These are phyloP conservation scores for Biancaea sappan DNA, from an alignment of 306 rosid species.

Conservation along the genomic window DNA sequence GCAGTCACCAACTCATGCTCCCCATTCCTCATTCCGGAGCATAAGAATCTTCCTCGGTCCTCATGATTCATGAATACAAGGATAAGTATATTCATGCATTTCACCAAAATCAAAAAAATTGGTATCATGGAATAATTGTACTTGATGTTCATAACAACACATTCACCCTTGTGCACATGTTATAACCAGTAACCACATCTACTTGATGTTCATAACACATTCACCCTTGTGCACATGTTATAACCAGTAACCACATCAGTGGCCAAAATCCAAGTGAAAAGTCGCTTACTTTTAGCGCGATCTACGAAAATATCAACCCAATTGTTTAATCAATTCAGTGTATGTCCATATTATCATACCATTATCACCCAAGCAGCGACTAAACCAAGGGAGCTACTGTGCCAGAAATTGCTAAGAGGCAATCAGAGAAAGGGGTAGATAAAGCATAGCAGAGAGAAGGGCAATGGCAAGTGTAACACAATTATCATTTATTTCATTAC, in stretches of 20 bases:
- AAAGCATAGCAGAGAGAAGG: neutral
- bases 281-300: too few relatives aligned
- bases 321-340: neutral
- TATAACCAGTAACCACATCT: neutral
- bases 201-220: neutral
- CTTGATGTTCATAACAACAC: neutral
- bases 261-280: neutral
- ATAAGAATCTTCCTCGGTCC: neutral
- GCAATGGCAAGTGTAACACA: neutral
- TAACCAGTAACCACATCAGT: neutral
- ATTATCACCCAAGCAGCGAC: neutral
- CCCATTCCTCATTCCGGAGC: neutral
- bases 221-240: neutral
- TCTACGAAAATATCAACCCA: neutral
- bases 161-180: neutral
- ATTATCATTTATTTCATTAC: neutral
- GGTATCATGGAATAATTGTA: neutral
- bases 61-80: neutral
- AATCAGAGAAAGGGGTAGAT: neutral
- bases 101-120: too few relatives aligned
- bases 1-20: neutral
- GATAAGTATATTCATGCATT: too few relatives aligned
- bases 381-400: neutral
- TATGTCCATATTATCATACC: neutral
- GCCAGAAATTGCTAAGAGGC: neutral